Evolutionary conservation across 805 yeast genomes (phyloP).

Genomic region (Wickerhamiella azyma): DNA sequence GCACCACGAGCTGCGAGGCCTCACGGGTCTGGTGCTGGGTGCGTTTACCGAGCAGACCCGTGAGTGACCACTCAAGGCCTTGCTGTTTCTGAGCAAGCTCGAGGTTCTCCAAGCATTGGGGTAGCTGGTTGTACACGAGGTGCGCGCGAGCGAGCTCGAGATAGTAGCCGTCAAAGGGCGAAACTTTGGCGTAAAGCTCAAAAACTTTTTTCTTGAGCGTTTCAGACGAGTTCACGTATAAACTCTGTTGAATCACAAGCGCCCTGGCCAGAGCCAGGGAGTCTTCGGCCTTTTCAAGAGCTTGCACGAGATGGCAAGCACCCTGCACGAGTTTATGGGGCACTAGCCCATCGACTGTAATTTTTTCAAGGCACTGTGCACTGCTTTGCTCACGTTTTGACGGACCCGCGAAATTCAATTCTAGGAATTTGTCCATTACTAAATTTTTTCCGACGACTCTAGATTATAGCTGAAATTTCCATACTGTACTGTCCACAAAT

Average conservation of each 20-base stretch:
- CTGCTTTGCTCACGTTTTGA: conserved; percentile 18
- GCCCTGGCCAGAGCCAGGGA: conserved; percentile 27
- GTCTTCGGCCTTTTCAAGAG: conserved; percentile 33
- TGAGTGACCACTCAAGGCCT: conserved; percentile 48
- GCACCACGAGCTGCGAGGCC: conserved; percentile 58
- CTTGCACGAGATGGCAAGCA: conserved; percentile 40
- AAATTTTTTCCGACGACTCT: background rate
- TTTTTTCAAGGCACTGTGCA: conserved; percentile 23
- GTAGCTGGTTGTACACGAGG: conserved; percentile 23
- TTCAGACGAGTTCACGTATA: conserved; percentile 20
- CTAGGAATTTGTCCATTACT: conserved; percentile 49
- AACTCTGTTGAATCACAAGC: conserved; percentile 24
- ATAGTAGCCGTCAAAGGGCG: conserved; percentile 17
- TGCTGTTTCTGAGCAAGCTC: conserved; percentile 33
- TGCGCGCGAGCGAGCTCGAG: conserved; percentile 52
- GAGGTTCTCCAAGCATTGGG: conserved; percentile 17
- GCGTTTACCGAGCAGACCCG: conserved; percentile 81
- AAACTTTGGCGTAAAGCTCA: background rate
- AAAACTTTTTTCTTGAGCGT: conserved; percentile 20
- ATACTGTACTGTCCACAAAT: background rate
- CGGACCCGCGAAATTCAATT: conserved; percentile 78
- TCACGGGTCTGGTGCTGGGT: conserved; percentile 67
- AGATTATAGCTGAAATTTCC: background rate
- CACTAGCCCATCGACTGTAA: conserved; percentile 40
- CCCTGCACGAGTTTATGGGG: conserved; percentile 35